Evolutionary conservation across 495 filamentous ascomycete genomes (phyloP).

Genomic region (Cetradonia linearis): DNA sequence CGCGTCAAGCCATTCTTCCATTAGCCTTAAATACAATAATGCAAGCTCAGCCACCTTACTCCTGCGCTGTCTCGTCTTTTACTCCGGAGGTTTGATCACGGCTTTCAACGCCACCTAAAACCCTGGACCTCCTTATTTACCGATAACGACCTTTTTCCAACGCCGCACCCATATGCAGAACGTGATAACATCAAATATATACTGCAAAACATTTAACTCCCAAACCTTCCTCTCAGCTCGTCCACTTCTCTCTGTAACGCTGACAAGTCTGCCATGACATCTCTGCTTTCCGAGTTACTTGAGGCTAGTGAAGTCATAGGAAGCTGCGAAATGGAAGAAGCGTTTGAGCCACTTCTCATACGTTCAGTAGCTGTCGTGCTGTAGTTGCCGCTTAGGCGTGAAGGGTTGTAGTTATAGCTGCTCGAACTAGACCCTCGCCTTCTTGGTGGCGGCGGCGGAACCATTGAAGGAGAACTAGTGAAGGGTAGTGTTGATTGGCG

Average conservation of each 20-base stretch:
- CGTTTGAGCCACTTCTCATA: constrained; percentile 23
- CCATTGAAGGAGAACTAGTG: constrained; percentile 23
- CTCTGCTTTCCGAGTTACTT: constrained; percentile 28
- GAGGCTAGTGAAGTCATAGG: constrained; percentile 5
- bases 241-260: constrained; percentile 65
- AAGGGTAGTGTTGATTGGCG: constrained; percentile 15
- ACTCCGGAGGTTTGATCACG: neutral
- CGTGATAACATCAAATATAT: neutral
- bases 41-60: neutral
- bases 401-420: constrained; percentile 36
- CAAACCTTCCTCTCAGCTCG: constrained; percentile 48
- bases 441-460: constrained; percentile 47
- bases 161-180: neutral
- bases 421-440: constrained; percentile 45
- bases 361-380: constrained; percentile 21
- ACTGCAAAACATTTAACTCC: constrained; percentile 3
- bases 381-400: constrained; percentile 24
- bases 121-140: neutral
- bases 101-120: constrained; percentile 1
- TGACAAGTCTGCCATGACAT: constrained; percentile 58
- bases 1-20: too few relatives aligned
- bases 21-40: neutral
- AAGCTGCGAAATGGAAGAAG: constrained; percentile 21
- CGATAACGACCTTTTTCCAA: neutral
- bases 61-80: neutral